Evolutionary conservation across 2,329 filamentous ascomycete species (phyloP), one percentile per base, ranked within the genome.

Genomic region (Cladobotryum protrusum): DNA sequence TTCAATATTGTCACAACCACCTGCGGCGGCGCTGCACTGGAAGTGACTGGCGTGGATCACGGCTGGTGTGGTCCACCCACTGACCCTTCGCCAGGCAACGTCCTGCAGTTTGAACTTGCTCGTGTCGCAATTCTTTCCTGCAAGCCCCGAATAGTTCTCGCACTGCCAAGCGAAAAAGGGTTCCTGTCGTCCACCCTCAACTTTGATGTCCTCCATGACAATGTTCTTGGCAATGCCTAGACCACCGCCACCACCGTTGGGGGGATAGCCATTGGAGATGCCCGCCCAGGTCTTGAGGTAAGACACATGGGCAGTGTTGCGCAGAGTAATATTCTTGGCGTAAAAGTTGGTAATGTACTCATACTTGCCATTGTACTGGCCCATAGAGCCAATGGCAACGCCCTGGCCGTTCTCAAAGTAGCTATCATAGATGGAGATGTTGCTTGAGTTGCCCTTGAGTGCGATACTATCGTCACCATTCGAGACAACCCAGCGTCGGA

Each of bases 231-330:
- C 65, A 40, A 56, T 69, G 9, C 78, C 78, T 0, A 74, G 57
- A 3, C 79, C 79, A 14, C 76, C 79, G 11, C 78, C 78, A 2
- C 78, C 79, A 14, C 79, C 78, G 54, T 83, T 82, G 1, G 78
- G 78, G 1, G 76, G 76, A 45, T 72, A 75, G 15, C 76, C 74
- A 24, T 68, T 67, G 34, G 69, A 68, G 9, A 73, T 62, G 15
- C 75, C 77, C 0, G 76, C 77, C 79, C 79, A 83, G 0, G 78
- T 82, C 65, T 83, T 82, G 52, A 82, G 61, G 55, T 79, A 78
- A n/a, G 68, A 69, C 1, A 68, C 73, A 53, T 78, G 72, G 1
- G 69, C 57, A 4, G 73, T 78, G 50, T 74, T 68, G 43, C 68
- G 55, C 46, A 72, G 71, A 2, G 64, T 66, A 32, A 79, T 68